Conservation (phyloP, 2,329 filamentous ascomycete species). For the Lachnellula occidentalis region DNA sequence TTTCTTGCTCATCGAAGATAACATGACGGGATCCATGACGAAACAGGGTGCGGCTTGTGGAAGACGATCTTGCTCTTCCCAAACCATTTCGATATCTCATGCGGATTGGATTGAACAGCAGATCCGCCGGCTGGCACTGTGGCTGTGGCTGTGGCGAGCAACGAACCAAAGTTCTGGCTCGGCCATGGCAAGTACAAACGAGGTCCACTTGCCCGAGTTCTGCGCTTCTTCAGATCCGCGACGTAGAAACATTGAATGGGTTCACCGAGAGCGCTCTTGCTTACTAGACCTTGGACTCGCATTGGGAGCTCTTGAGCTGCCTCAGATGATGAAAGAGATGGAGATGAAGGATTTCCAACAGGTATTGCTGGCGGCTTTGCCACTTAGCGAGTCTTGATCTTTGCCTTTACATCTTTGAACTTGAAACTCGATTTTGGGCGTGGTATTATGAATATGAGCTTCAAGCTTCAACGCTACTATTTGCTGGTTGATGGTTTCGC, state of each 20-base stretch:
- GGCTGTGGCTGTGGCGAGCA: background rate
- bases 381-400: slow-evolving; percentile 2
- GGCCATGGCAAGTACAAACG: background rate
- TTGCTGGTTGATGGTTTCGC: background rate
- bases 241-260: background rate
- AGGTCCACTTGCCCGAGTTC: background rate
- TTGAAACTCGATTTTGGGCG: background rate
- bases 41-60: background rate
- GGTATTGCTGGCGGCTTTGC: too few species aligned
- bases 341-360: background rate
- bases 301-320: slow-evolving; percentile 20
- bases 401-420: background rate
- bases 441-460: background rate
- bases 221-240: background rate
- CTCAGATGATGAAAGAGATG: slow-evolving; percentile 18
- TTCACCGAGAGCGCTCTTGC: background rate
- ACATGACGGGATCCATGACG: background rate
- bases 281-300: background rate
- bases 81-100: background rate
- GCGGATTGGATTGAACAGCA: background rate
- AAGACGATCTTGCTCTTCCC: background rate
- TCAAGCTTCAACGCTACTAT: background rate
- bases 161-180: background rate
- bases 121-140: background rate
- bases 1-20: background rate